Conservation (phyloP, 169 alveolate genomes). For the Eimeria mitis region DNA sequence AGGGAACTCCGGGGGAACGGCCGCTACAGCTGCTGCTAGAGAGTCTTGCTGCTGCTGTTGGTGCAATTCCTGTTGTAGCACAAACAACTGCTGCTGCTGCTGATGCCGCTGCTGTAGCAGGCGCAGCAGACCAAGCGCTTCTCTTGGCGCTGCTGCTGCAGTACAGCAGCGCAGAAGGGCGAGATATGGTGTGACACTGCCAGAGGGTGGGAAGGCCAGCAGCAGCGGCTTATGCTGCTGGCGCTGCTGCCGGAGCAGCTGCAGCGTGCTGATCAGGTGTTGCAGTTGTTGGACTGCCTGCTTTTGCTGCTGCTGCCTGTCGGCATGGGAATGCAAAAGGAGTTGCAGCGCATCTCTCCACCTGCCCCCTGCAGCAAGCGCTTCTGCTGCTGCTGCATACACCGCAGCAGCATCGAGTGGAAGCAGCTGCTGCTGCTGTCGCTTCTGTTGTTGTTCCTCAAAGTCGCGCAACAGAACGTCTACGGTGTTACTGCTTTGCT, state of each 20-base stretch:
- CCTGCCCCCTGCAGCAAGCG: conserved; percentile 59
- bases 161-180: conserved; percentile 55
- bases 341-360: conserved; percentile 63
- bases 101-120: conserved; percentile 67
- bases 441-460: conserved; percentile 49
- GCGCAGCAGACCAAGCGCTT: conserved; percentile 68
- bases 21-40: conserved; percentile 7
- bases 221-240: conserved; percentile 37
- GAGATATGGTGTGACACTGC: conserved; percentile 58
- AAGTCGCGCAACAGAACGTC: conserved; percentile 52
- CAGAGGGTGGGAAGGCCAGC: conserved; percentile 28
- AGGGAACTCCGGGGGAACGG: conserved; percentile 58
- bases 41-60: conserved; percentile 24
- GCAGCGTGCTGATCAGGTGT: conserved; percentile 39
- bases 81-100: conserved; percentile 56
- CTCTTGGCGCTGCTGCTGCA: conserved; percentile 71
- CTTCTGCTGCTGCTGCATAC: conserved; percentile 68
- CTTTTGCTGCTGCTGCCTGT: conserved; percentile 41
- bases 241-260: conserved; percentile 15
- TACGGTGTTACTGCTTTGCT: conserved; percentile 61
- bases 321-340: conserved; percentile 40
- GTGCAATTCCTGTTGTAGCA: conserved; percentile 40
- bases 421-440: conserved; percentile 52
- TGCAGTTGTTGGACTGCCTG: conserved; percentile 60
- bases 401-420: conserved; percentile 68